Evolutionary conservation across 2,329 filamentous ascomycete species (phyloP), one percentile per base, ranked within the genome.

Genomic region (Amylocarpus encephaloides): DNA sequence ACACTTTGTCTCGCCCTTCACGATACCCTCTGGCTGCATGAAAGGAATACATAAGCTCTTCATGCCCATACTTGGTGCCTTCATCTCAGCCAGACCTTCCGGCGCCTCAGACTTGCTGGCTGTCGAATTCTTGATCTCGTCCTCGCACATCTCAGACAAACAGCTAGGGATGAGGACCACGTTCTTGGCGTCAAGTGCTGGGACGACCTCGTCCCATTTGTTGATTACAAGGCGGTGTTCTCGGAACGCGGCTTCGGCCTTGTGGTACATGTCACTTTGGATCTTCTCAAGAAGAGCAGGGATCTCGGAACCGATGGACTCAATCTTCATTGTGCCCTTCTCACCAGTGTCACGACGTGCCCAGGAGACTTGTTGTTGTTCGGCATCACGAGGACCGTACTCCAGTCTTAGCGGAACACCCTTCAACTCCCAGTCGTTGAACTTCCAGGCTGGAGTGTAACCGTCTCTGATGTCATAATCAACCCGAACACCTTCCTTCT

Each of bases 401-500:
- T 98, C 93, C 52, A 98, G 78, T 52, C 93, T 86, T 34, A 98
- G 80, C 42, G 94, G 93, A 38, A 97, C 86, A 67, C 94, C 93
- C 72, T 92, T 94, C 62, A 97, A 78, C 70, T 98, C 94, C 89
- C 90, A 96, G 71, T 98, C 91, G 72, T 94, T 95, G 77, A 98
- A 98, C 72, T 98, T 98, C 84, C 87, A 97, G 58, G 89, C 90
- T 35, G 93, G 91, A 53, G 90, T 82, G 69, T 97, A 95, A 59
- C 86, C 87, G 46, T 97, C 92, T 52, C 94, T 85, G 67, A 82
- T 79, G 67, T 98, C 93, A 46, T 84, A 80, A 58, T 94, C 86
- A 51, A 82, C 80, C 51, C 93, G 87, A 35, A 98, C 75, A 49
- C 84, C 85, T 16, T 79, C 85, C 53, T 81, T 83, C 65, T 81